Conservation (phyloP, 1,139 yeast genomes). For the Pneumocystis wakefieldiae region DNA sequence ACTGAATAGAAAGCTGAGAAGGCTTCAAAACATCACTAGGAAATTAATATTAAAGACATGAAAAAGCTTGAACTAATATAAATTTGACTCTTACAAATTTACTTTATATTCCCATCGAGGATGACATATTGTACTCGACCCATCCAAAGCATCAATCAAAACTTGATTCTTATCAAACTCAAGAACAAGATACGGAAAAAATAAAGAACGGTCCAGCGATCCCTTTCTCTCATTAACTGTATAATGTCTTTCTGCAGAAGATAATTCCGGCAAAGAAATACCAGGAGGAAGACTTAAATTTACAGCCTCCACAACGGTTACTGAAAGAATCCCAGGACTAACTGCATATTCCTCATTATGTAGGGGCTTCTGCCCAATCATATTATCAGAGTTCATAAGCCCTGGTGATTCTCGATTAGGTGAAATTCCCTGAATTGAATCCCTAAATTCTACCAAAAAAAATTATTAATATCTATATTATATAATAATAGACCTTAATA, state of each 20-base stretch:
- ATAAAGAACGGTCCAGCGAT: conserved; percentile 10
- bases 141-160: conserved; percentile 47
- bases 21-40: neutral
- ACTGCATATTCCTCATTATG: neutral
- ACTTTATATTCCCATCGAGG: conserved; percentile 79
- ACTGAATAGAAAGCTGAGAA: neutral
- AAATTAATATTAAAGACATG: neutral
- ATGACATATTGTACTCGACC: conserved; percentile 46
- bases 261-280: neutral
- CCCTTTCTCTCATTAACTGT: neutral
- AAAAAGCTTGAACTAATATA: neutral
- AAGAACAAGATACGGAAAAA: conserved; percentile 26
- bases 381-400: neutral
- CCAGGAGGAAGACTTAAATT: neutral
- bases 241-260: neutral
- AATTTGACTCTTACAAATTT: conserved; percentile 50
- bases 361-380: neutral
- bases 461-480: neutral
- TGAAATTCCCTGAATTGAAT: neutral
- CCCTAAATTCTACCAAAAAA: neutral
- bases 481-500: neutral
- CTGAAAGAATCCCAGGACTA: neutral
- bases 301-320: neutral
- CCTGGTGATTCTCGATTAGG: neutral
- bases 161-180: conserved; percentile 49